Base-by-base conservation (phyloP, 139 green algal genomes). In the Helicosporidium sp. region DNA sequence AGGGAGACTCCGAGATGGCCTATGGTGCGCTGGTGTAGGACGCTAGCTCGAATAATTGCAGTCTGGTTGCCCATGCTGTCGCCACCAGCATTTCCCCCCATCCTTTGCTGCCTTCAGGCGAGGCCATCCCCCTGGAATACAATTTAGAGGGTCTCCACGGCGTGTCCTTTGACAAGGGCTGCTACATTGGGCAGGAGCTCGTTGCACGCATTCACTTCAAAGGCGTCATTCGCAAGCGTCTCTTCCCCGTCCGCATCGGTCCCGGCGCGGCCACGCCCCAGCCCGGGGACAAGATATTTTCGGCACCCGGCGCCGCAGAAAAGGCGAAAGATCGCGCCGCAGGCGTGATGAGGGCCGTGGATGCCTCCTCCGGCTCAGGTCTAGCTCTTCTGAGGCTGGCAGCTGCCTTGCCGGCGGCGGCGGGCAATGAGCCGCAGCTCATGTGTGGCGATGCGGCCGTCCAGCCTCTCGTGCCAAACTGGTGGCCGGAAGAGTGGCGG, bases 131-230 rank as follows among this genome's bases (percentile, higher is more conserved):
- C 0, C 61, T 97, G 47, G 89, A 96, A 53, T 94, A 73, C 62
- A 96, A 94, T 55, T 35, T 97, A 33, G 88, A 94, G 39, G 80
- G 46, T 0, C 61, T 97, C 28, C 39, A 77, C 43, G 89, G 74
- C 19, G 76, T 97, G 41, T 80, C 61, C 49, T 97, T 87, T 61
- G 65, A 37, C 41, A 97, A 97, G 42, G 86, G 86, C 41, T 97
- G 88, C 68, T 97, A 97, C 62, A 69, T 97, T 18, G 88, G 88
- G 0, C 86, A 96, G 64, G 82, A 91, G 61, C 65, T 89, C 6
- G 82, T 76, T 36, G 80, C 80, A 3, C 55, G 77, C 12, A 79
- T 77, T 1, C 69, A 88, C 48, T 77, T 68, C 49, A 52, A 47
- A 25, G 85, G 85, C 25, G 62, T 87, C 18, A 74, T 95, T 26